Conservation (phyloP, 139 green algal genomes). For the Chlorella sp. region DNA sequence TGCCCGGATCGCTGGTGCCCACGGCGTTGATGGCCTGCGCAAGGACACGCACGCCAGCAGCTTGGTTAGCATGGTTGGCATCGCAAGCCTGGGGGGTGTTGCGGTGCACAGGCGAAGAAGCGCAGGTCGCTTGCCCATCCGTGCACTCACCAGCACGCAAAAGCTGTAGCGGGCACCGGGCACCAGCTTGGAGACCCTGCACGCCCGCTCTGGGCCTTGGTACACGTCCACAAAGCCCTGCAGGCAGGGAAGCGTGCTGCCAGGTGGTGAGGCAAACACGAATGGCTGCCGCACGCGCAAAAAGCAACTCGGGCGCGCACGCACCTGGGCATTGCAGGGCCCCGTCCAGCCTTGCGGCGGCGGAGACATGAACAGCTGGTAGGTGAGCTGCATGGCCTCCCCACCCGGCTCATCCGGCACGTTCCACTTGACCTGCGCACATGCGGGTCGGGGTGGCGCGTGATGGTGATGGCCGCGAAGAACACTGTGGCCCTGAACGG, state of each 20-base stretch:
- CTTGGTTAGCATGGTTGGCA: no score
- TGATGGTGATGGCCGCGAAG: not conserved
- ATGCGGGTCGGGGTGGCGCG: not conserved
- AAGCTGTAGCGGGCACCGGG: slow-evolving; percentile 42
- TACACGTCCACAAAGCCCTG: slow-evolving; percentile 52
- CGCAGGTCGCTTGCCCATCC: not conserved
- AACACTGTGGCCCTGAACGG: no score
- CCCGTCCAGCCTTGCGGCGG: slow-evolving; percentile 11
- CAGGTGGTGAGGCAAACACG: not conserved
- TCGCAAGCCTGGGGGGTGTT: no score
- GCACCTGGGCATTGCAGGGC: not conserved
- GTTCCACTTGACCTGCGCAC: slow-evolving; percentile 56
- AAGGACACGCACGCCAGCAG: not conserved
- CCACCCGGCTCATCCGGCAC: slow-evolving; percentile 60
- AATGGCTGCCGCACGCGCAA: no score
- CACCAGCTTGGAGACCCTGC: slow-evolving; percentile 37
- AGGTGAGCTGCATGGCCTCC: slow-evolving; percentile 29
- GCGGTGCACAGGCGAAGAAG: no score
- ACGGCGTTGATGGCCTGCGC: slow-evolving; percentile 44
- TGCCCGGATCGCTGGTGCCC: slow-evolving; percentile 24
- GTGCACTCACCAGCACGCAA: slow-evolving; percentile 25
- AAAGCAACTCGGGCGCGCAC: not conserved
- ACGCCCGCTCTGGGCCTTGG: slow-evolving; percentile 37
- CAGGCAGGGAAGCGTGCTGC: not conserved
- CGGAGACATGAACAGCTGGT: slow-evolving; percentile 41